Base-by-base conservation (phyloP, 2,329 filamentous ascomycete species). In the Aureobasidium mangrovei region DNA sequence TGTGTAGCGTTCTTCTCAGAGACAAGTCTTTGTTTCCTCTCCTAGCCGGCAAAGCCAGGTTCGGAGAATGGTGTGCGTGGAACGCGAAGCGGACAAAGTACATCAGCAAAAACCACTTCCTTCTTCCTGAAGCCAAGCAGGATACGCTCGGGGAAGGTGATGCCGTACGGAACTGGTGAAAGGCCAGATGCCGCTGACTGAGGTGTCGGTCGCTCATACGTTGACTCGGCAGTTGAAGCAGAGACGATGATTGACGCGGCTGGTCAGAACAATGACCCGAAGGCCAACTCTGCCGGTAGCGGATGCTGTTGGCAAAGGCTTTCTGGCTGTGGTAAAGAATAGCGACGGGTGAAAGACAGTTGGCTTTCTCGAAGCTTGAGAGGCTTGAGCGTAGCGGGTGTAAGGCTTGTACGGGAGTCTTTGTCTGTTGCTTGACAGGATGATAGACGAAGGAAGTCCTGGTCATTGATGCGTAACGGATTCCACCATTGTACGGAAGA, bases 21-120 rank as follows among this genome's bases (percentile, higher is more conserved):
- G 88, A 95, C 85, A 83, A 75, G 88, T 93, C 90, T 96, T 95
- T 95, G 85, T 76, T 86, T 91, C 85, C 86, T 55, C 65, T 64
- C 63, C 41, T 32, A 49, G 44, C 45, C 26, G 24, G 29, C 60
- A 57, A 57, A 46, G 57, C 56, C 46, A 65, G 59, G 61, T 67
- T 64, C 53, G 80, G 81, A 84, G 82, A 85, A 75, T 66, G 65
- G 77, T 51, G 67, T 32, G 51, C 49, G 39, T 42, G 10, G 10
- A 32, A 54, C 56, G 57, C 61, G 57, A 77, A 83, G 79, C 88
- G 88, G 80, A 86, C 88, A 95, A 96, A 95, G 82, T 72, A 91
- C 88, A 84, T 94, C 88, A 79, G 77, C 78, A 95, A 96, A 96
- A 95, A 82, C 82, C 88, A 88, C 81, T 80, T 77, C 70, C 69